Evolutionary conservation across 176 grass and related monocot species (phyloP), one percentile per base, ranked within the genome.

Genomic region (Hyparrhenia diplandra): DNA sequence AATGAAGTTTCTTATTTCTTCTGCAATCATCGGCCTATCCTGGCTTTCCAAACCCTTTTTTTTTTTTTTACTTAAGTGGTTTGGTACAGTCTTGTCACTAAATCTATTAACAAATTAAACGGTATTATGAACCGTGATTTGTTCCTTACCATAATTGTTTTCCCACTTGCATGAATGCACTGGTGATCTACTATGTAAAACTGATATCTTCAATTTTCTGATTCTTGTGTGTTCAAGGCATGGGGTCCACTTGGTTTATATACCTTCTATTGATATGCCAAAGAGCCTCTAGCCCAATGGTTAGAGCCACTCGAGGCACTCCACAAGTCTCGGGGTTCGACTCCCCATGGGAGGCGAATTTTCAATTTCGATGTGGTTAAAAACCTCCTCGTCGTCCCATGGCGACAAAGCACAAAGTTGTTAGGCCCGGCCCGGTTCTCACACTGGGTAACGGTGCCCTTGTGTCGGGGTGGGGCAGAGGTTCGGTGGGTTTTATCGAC

Each of bases 1-100:
- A 5, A 55, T 69, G 65, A 41, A 67, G 10, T 40, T 80, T 58
- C 32, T 28, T 80, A 9, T 80, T 70, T 39, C 51, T 25, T 81
- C 69, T 81, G 24, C 35, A 30, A 81, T 70, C 78, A 71, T 70
- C 2, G 5, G 13, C n/a, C 3, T 23, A 67, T 81, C 58, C 66
- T 71, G 5, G 49, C 49, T 60, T 31, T 12, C 17, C 17, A 9
- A 55, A 10, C 27, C 9, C 11, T 13, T 17, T 69, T 35, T 27
- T 27, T 7, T 40, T 10, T n/a, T 32, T 30, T 8, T 21, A 51
- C 13, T 57, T 40, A 46, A 70, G 43, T 74, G 51, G 46, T 74
- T 52, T 74, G 30, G 35, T 52, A 17, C 24, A 52, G 13, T 35
- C 71, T 35, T 31, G 9, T 55, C 43, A 32, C 5, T 52, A 5